Percentiles rank a stretch among this genome's conserved stretches.
Conservation (phyloP, 2,329 filamentous ascomycete species). For the Diaporthe aspalathi region DNA sequence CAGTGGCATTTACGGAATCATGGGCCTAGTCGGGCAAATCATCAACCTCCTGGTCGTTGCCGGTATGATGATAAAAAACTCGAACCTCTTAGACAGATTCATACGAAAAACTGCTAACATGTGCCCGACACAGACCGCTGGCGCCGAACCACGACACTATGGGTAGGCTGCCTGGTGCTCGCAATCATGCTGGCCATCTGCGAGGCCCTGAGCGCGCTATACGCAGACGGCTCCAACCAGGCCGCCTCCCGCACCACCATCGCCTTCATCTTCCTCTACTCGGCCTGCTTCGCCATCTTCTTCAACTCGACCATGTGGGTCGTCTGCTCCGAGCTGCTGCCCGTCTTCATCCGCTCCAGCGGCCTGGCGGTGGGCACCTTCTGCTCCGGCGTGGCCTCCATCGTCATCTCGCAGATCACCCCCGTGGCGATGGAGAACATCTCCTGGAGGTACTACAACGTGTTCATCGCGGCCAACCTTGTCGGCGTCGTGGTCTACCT, state of each 20-base stretch:
- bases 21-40: slow-evolving; percentile 47
- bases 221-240: slow-evolving; percentile 39
- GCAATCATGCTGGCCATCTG: slow-evolving; percentile 39
- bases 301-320: slow-evolving; percentile 50
- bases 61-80: neutral
- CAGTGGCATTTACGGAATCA: slow-evolving; percentile 55
- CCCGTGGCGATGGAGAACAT: slow-evolving; percentile 46
- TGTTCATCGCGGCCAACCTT: slow-evolving; percentile 49
- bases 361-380: slow-evolving; percentile 64
- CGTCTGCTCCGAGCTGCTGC: slow-evolving; percentile 53
- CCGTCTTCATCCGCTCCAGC: slow-evolving; percentile 67
- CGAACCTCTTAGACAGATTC: rapidly evolving
- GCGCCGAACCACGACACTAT: slow-evolving; percentile 23
- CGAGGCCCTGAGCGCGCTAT: slow-evolving; percentile 43
- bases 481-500: slow-evolving; percentile 47
- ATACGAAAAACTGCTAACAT: neutral
- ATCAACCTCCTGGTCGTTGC: slow-evolving; percentile 46
- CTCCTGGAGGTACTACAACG: slow-evolving; percentile 48
- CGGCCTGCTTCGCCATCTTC: slow-evolving; percentile 47
- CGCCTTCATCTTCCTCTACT: slow-evolving; percentile 49
- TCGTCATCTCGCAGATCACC: slow-evolving; percentile 47
- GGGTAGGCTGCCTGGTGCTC: slow-evolving; percentile 41
- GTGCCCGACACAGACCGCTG: slow-evolving; percentile 1
- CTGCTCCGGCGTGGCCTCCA: slow-evolving; percentile 46
- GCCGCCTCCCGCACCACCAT: slow-evolving; percentile 44